Evolutionary conservation across 257 asterid species (phyloP).

Genomic region (Solanum ossicruentum): DNA sequence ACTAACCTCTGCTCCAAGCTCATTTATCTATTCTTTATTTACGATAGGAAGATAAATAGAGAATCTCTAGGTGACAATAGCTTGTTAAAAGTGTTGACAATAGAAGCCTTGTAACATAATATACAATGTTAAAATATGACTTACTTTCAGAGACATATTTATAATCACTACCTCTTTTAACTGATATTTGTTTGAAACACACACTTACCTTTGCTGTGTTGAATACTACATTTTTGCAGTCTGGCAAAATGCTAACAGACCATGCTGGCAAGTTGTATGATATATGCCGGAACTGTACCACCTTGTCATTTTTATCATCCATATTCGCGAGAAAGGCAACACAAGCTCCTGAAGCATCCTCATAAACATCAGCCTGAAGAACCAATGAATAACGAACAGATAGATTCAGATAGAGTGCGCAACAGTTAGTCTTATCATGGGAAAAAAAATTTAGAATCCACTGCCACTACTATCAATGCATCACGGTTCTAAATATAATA

Average conservation of each 20-base stretch:
- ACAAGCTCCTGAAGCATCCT: slow-evolving; percentile 59
- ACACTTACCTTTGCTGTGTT: slow-evolving; percentile 78
- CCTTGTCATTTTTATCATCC: slow-evolving; percentile 57
- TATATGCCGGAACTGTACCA: slow-evolving; percentile 47
- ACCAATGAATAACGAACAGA: not conserved
- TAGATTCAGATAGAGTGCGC: not conserved
- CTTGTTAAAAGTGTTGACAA: not conserved
- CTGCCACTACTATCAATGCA: not conserved
- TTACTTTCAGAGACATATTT: not conserved
- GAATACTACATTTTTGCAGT: slow-evolving; percentile 76
- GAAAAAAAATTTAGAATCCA: not conserved
- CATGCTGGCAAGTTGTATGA: slow-evolving; percentile 72
- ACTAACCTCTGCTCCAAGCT: not conserved
- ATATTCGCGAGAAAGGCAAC: slow-evolving; percentile 70
- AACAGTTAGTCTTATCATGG: not conserved
- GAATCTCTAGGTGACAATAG: not conserved
- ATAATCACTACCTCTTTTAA: not conserved
- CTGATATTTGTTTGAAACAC: not conserved
- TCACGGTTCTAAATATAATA: not conserved
- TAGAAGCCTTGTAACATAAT: not conserved
- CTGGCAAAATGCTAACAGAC: slow-evolving; percentile 88
- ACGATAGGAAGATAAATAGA: not conserved
- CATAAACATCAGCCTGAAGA: slow-evolving; percentile 73
- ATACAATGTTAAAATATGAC: not conserved
- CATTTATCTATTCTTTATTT: not conserved